Percentiles rank a stretch among this genome's conserved stretches.
Evolutionary conservation across 495 filamentous ascomycete genomes (phyloP).

Genomic region (Aspergillus bertholletiae): DNA sequence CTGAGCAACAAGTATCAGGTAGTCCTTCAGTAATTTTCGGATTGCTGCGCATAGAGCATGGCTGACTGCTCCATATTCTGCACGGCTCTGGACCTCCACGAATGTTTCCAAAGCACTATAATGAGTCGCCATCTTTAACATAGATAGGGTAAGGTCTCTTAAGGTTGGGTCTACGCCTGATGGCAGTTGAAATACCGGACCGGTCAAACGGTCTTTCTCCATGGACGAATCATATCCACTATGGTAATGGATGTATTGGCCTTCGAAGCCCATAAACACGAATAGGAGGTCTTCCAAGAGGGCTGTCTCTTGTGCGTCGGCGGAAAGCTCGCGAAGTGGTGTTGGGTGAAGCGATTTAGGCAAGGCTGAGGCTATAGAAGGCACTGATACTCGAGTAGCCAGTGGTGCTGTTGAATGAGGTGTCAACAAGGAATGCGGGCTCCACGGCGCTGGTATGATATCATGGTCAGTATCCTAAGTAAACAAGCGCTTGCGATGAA

Average conservation of each 20-base stretch:
- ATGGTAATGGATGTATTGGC: slow-evolving; percentile 87
- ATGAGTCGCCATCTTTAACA: slow-evolving; percentile 94
- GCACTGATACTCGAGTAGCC: slow-evolving; percentile 78
- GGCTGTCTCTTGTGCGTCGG: slow-evolving; percentile 78
- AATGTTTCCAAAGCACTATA: slow-evolving; percentile 88
- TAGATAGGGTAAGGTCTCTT: slow-evolving; percentile 78
- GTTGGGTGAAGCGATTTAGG: slow-evolving; percentile 70
- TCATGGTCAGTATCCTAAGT: slow-evolving; percentile 17
- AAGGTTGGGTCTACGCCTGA: slow-evolving; percentile 87
- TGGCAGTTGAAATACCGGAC: slow-evolving; percentile 74
- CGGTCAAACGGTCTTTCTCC: slow-evolving; percentile 81
- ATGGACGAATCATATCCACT: slow-evolving; percentile 74
- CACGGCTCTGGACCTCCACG: slow-evolving; percentile 87
- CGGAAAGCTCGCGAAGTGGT: slow-evolving; percentile 65
- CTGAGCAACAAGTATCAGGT: slow-evolving; percentile 87
- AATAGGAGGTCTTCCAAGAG: slow-evolving; percentile 89
- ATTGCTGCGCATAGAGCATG: slow-evolving; percentile 94
- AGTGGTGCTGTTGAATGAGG: slow-evolving; percentile 86
- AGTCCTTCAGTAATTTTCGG: slow-evolving; percentile 86
- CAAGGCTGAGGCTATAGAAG: slow-evolving; percentile 69
- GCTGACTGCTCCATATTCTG: slow-evolving; percentile 93
- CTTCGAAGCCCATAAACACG: slow-evolving; percentile 98
- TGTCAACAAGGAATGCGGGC: slow-evolving; percentile 74
- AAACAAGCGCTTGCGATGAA: background rate
- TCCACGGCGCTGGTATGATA: slow-evolving; percentile 61